phyloP scores from a whole-genome alignment of 164 flowering plant genomes.

The Annona squamosa region DNA sequence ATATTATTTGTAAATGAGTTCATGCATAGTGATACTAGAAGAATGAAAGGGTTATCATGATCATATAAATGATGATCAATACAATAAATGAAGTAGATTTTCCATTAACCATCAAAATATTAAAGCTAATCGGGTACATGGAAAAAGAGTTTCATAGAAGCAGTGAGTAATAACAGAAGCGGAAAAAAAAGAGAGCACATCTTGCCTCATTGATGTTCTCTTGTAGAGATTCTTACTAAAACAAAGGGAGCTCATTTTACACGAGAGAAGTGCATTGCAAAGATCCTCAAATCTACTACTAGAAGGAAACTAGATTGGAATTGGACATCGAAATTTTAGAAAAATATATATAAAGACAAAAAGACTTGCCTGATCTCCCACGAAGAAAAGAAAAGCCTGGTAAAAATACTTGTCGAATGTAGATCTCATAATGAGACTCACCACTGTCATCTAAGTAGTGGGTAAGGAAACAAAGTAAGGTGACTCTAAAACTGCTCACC shows the following conservation, averaged over 20 bases:
- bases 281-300: neutral
- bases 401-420: neutral
- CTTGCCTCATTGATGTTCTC: neutral
- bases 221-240: constrained; percentile 8
- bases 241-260: constrained; percentile 6
- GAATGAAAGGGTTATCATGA: neutral
- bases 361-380: constrained; percentile 2
- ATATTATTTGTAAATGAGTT: neutral
- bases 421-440: neutral
- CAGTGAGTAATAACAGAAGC: neutral
- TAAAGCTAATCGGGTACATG: no score
- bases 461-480: neutral
- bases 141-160: neutral
- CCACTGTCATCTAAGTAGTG: neutral
- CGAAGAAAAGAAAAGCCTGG: neutral
- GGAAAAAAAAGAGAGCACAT: neutral
- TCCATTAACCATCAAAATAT: no score
- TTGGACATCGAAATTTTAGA: neutral
- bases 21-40: no score
- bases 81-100: no score
- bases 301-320: neutral
- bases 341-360: neutral
- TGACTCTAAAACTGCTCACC: neutral
- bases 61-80: no score
- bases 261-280: neutral